phyloP scores from a whole-genome alignment of 495 filamentous ascomycete species.

The Oidiodendron maius region DNA sequence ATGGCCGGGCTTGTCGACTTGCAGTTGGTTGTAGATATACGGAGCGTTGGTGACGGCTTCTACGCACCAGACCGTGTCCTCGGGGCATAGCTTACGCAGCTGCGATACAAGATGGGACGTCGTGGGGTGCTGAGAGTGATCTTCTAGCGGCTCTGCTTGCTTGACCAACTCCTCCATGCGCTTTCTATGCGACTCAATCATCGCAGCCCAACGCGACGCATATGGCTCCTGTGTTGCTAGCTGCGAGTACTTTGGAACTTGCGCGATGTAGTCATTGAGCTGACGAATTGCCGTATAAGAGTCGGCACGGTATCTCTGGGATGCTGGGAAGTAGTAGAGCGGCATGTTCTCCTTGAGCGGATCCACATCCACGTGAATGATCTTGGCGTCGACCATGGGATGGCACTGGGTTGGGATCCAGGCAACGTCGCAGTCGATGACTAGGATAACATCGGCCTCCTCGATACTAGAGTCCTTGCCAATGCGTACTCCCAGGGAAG shows the following conservation, averaged over 20 bases:
- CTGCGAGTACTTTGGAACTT: slow-evolving; percentile 38
- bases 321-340: slow-evolving; percentile 69
- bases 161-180: slow-evolving; percentile 54
- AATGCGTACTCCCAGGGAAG: slow-evolving; percentile 67
- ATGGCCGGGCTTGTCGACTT: slow-evolving; percentile 65
- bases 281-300: slow-evolving; percentile 66
- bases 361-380: slow-evolving; percentile 83
- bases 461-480: slow-evolving; percentile 69
- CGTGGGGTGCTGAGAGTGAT: slow-evolving; percentile 67
- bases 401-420: slow-evolving; percentile 60
- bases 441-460: slow-evolving; percentile 77
- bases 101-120: slow-evolving; percentile 60
- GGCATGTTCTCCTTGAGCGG: slow-evolving; percentile 83
- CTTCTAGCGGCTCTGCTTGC: slow-evolving; percentile 47
- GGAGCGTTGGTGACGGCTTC: slow-evolving; percentile 83
- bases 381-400: slow-evolving; percentile 51
- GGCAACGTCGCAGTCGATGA: slow-evolving; percentile 76
- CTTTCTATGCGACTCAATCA: slow-evolving; percentile 54
- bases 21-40: slow-evolving; percentile 74
- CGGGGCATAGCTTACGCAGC: slow-evolving; percentile 59
- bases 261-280: slow-evolving; percentile 47
- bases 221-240: slow-evolving; percentile 40
- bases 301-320: slow-evolving; percentile 71
- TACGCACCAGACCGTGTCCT: slow-evolving; percentile 76
- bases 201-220: slow-evolving; percentile 42